Base-by-base conservation (phyloP, 495 filamentous ascomycete genomes). In the Penicillium taxi region DNA sequence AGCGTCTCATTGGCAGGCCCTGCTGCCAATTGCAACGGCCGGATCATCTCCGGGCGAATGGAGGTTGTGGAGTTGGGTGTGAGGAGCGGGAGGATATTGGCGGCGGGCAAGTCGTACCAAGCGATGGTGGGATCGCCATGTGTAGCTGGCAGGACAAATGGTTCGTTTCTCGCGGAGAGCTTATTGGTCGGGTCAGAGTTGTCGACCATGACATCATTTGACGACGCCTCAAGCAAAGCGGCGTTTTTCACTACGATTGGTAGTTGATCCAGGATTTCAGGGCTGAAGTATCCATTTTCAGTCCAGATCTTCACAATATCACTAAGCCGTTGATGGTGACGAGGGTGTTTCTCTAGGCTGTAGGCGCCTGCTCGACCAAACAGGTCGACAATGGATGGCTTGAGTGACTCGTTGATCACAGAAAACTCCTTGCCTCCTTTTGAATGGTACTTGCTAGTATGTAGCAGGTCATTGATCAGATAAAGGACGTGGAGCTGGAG, bases 101-200 rank as follows among this genome's bases (percentile, higher is more conserved):
- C 87, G 12, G 86, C 86, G 0, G 87, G 88, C 1, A 94, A 69
- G 39, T 94, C 87, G 58, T 88, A 90, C 66, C 77, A 94, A 0
- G 82, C 82, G 1, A 73, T 77, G 0, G 77, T 73, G 2, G 67
- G 58, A 53, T 94, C 88, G 9, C 88, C 88, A 55, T 95, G 88
- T 28, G 69, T 75, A 1, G 78, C 58, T 31, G 85, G 85, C 73
- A 91, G 76, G 13, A 81, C 56, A 47, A 73, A 89, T 0, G 84
- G 81, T 3, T 59, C 64, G 37, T 74, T 68, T 45, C 66, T 80
- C 29, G 58, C 69, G 35, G 56, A 55, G 2, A 47, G 43, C 32
- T 52, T 62, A 18, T 50, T 53, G 24, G 40, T 33, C 11, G 38
- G 15, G 17, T 56, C 46, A 16, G 37, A 20, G 12, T 12, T 43